Evolutionary conservation across 371 early-diverging fungal species (phyloP).

Genomic region (Blakeslea trispora): DNA sequence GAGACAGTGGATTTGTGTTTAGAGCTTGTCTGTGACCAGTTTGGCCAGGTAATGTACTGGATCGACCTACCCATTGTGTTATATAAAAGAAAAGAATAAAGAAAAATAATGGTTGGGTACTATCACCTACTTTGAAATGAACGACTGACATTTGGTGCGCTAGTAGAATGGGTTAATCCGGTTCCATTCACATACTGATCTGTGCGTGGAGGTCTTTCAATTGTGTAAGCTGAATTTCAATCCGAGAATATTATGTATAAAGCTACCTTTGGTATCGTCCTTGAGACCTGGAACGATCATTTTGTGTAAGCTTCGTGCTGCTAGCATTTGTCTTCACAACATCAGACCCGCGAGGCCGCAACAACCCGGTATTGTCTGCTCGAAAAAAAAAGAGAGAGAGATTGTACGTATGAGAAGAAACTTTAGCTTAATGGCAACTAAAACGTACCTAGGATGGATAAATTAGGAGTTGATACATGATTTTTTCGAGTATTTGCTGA

Average conservation of each 20-base stretch:
- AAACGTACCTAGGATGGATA: constrained; percentile 21
- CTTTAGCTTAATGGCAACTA: neutral
- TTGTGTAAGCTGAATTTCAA: neutral
- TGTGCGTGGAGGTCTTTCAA: constrained; percentile 4
- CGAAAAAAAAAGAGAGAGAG: too few relatives aligned
- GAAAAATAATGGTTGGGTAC: too few relatives aligned
- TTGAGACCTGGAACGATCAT: too few relatives aligned
- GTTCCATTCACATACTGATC: neutral
- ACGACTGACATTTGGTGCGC: constrained; percentile 8
- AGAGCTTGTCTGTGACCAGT: constrained; percentile 1
- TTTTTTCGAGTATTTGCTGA: neutral
- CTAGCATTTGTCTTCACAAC: too few relatives aligned
- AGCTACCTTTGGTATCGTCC: too few relatives aligned
- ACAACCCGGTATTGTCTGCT: too few relatives aligned
- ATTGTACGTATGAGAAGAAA: too few relatives aligned
- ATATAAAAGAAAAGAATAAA: too few relatives aligned
- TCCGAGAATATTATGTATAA: constrained; percentile 1
- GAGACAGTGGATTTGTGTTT: neutral
- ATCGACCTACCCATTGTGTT: too few relatives aligned
- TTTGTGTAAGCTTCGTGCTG: too few relatives aligned
- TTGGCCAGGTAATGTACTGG: too few relatives aligned
- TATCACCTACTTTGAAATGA: constrained; percentile 3
- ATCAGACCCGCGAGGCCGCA: too few relatives aligned
- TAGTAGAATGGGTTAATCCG: neutral
- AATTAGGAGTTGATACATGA: constrained; percentile 2